phyloP scores from a whole-genome alignment of 2,329 filamentous ascomycete genomes.

The Ophiobolus disseminans region DNA sequence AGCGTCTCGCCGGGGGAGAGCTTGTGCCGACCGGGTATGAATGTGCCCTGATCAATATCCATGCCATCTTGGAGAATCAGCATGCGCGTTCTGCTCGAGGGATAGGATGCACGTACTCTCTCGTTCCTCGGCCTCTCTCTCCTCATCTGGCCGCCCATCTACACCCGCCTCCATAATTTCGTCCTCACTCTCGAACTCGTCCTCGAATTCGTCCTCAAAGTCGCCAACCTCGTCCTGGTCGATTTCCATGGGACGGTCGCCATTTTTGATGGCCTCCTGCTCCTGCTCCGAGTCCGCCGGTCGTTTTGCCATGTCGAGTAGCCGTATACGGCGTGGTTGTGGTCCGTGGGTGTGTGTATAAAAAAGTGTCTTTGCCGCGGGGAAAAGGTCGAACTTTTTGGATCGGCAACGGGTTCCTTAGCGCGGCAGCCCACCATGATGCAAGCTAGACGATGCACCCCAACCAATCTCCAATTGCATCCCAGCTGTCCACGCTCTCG shows the following conservation, averaged over 20 bases:
- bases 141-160: constrained; percentile 88
- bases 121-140: constrained; percentile 88
- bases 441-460: neutral
- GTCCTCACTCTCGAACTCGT: constrained; percentile 89
- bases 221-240: constrained; percentile 64
- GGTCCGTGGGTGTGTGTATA: constrained; percentile 10
- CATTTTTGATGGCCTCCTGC: constrained; percentile 64
- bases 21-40: constrained; percentile 93
- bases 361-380: constrained; percentile 3
- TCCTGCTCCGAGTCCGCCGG: constrained; percentile 61
- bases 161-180: constrained; percentile 95
- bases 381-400: constrained; percentile 7
- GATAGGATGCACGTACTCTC: constrained; percentile 57
- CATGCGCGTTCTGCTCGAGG: constrained; percentile 20
- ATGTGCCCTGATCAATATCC: constrained; percentile 93
- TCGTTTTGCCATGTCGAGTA: constrained; percentile 64
- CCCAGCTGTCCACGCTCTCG: neutral
- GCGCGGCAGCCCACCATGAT: neutral
- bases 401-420: neutral
- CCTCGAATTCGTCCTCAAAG: constrained; percentile 95
- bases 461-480: constrained; percentile 6
- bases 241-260: constrained; percentile 63
- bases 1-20: constrained; percentile 90
- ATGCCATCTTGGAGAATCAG: constrained; percentile 67
- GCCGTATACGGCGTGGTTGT: constrained; percentile 1